phyloP scores from a whole-genome alignment of 768 basidiomycete species.

The Kockovaella imperatae region DNA sequence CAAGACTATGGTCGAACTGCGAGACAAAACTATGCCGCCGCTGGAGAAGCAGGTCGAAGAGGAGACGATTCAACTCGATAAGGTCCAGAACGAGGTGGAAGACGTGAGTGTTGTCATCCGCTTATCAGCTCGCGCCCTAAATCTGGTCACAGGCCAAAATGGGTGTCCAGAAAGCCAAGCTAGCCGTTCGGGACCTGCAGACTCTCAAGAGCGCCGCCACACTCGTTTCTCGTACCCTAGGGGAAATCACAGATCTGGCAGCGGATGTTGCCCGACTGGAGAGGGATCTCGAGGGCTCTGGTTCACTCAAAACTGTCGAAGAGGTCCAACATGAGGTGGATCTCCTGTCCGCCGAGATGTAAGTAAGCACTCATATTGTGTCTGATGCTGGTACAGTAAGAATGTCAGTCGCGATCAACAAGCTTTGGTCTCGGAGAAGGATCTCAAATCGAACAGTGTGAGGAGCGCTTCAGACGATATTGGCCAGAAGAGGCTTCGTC shows the following conservation, averaged over 20 bases:
- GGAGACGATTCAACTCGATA: constrained; percentile 54
- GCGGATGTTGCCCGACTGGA: constrained; percentile 62
- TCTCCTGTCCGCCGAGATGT: constrained; percentile 60
- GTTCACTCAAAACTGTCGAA: constrained; percentile 71
- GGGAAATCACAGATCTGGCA: constrained; percentile 48
- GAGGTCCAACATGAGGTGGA: constrained; percentile 77
- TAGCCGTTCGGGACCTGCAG: constrained; percentile 50
- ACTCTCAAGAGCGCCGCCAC: constrained; percentile 49
- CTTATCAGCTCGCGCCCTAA: neutral
- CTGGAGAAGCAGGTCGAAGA: constrained; percentile 54
- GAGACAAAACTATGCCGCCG: constrained; percentile 55
- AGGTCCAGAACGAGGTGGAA: constrained; percentile 54
- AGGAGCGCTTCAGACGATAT: constrained; percentile 23
- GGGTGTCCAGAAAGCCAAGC: constrained; percentile 52
- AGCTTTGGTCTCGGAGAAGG: constrained; percentile 22
- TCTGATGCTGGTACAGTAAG: constrained; percentile 19
- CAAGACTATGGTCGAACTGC: constrained; percentile 53
- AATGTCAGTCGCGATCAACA: constrained; percentile 26
- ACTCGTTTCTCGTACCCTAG: constrained; percentile 31
- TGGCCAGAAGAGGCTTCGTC: constrained; percentile 20
- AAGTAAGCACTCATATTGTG: constrained; percentile 28
- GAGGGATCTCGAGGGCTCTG: constrained; percentile 59
- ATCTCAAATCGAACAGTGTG: constrained; percentile 23
- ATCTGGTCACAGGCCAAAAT: constrained; percentile 51
- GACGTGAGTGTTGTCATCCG: constrained; percentile 50